Base-by-base conservation (phyloP, 345 rosid species). In the Raphanus sativus region DNA sequence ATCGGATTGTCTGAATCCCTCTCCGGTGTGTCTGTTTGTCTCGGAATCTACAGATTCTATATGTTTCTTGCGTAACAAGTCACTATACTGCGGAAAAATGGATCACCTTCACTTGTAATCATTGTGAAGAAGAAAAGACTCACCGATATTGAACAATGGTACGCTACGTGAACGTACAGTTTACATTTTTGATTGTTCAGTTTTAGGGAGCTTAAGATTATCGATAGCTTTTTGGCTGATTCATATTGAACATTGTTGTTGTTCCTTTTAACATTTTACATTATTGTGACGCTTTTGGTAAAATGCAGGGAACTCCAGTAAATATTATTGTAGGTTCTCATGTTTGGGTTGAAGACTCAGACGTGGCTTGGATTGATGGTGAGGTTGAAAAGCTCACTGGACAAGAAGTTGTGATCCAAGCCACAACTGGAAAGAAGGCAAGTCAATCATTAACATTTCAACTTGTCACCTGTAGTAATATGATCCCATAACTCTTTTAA, bases 301-400 rank as follows among this genome's bases (percentile, higher is more conserved):
- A 62, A 75, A 15, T 83, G 83, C 87, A 94, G 98, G 98, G 86
- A 83, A 87, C 94, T 81, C 82, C 87, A 2, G 97, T 87, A 64
- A 94, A 92, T 71, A 92, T 94, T 65, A 90, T 84, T 69, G 98
- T 89, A 1, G 96, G 98, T 71, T 94, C 98, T 79, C 90, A 94
- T 30, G 91, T 90, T 73, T 94, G 98, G 98, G 87, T 78, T 29
- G 98, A 94, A 83, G 96, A 94, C 81, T 62, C 86, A 9, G 91
- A 84, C 0, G 34, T 68, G 54, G 92, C 97, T 81, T 94, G 98
- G 98, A 75, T 89, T 78, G 92, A 89, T 77, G 98, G 98, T 58
- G 78, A 69, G 65, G 96, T 94, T 74, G 69, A 73, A 62, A 92
- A 90, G 77, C 88, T 94, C 76, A 86, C 73, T 21, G 97, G 92